A percentile compares a stretch with the other conserved stretches of the same genome.
Conservation (phyloP, 2,329 filamentous ascomycete genomes). For the Colletotrichum tofieldiae region DNA sequence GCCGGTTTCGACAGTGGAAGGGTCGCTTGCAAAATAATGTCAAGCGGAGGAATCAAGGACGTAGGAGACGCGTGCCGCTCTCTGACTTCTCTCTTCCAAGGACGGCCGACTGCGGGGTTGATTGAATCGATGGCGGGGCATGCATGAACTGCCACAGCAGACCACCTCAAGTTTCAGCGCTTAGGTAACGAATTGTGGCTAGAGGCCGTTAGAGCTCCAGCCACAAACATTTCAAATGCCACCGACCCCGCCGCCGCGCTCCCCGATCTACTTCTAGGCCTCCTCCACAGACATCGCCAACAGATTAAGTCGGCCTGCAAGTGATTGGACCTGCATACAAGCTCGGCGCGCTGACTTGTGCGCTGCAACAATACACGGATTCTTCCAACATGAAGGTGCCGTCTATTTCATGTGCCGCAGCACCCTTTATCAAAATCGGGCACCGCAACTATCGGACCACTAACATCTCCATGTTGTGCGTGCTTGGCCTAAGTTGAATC, state of each 20-base stretch:
- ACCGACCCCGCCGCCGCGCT: neutral
- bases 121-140: slow-evolving; percentile 42
- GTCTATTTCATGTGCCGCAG: neutral
- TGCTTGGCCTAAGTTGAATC: neutral
- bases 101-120: slow-evolving; percentile 43
- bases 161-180: neutral
- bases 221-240: neutral
- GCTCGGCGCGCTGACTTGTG: neutral
- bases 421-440: neutral
- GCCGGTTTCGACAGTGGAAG: slow-evolving; percentile 26
- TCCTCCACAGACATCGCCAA: slow-evolving; percentile 13
- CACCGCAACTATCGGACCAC: neutral
- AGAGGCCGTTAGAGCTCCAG: neutral
- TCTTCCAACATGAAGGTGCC: neutral
- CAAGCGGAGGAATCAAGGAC: slow-evolving; percentile 34
- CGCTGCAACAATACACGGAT: neutral
- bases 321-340: slow-evolving; percentile 13
- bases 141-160: slow-evolving; percentile 38
- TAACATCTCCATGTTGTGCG: neutral
- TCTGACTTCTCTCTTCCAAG: slow-evolving; percentile 30
- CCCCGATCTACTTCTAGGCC: neutral
- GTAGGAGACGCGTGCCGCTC: slow-evolving; percentile 39
- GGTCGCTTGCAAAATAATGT: slow-evolving; percentile 38
- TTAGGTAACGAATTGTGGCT: slow-evolving; percentile 28
- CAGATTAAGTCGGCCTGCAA: slow-evolving; percentile 3